Evolutionary conservation across 1,139 yeast genomes (phyloP), one percentile per base, ranked within the genome.

Genomic region (Scheffersomyces insectosa): DNA sequence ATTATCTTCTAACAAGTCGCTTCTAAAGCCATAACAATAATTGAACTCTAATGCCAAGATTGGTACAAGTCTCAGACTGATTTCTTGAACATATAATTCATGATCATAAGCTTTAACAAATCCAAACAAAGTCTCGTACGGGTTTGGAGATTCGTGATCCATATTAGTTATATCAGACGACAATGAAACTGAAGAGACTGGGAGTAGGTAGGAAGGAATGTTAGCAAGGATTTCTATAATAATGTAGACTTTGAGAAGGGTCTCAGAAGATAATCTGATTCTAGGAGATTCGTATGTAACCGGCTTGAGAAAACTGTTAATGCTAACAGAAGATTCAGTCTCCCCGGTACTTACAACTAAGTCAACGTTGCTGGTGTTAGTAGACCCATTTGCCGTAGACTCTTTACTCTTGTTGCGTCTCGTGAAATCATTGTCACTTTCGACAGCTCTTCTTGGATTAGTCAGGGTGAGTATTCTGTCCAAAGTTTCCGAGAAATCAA

Each of bases 141-240:
- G 47, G 42, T 66, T 66, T 5, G 57, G 52, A 3, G 60, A 54
- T 13, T 56, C 63, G 13, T 46, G 43, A 11, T 45, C 40, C 30
- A 60, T 42, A 27, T 57, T 56, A 12, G 70, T 62, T 30, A 66
- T 65, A 47, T 66, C 71, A 2, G 63, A 57, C 1, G 66, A 57
- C 9, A 53, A 40, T 2, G 59, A 44, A 8, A 52, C 46, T 7
- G 58, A 44, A n/a, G 52, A 50, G 16, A 51, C 55, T 0, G 63
- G 58, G 10, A 64, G 44, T 13, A 59, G 47, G n/a, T 41, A 40
- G 3, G 50, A 35, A 3, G 71, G 66, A 16, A 60, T 49, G 31
- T 55, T 55, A 1, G 65, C 54, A 25, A 69, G 57, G 3, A 62
- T 50, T 0, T 65, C 62, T n/a, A 64, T 40, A 8, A 68, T 49